A percentile compares a stretch with the other conserved stretches of the same genome.
These are phyloP conservation scores for Peronosclerospora sorghi DNA, from an alignment of 352 stramenopile genomes.

Conservation along the genomic window DNA sequence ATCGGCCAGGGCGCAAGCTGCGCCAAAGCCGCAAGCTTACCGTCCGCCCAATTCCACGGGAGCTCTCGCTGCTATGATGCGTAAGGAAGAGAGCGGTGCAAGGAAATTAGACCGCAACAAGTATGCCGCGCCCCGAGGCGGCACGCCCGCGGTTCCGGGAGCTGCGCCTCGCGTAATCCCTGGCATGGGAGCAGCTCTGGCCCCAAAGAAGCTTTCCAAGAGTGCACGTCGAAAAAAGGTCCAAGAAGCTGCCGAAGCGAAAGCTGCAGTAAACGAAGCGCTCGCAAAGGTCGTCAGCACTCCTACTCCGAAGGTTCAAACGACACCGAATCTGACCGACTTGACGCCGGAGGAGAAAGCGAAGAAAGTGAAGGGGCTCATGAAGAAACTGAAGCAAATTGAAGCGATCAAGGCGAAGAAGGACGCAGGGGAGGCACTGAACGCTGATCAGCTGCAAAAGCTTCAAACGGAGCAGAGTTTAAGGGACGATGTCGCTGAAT, in stretches of 20 bases:
- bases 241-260: constrained; percentile 57
- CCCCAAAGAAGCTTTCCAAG: constrained; percentile 70
- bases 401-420: constrained; percentile 73
- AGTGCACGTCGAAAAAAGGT: constrained; percentile 78
- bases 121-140: constrained; percentile 45
- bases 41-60: constrained; percentile 79
- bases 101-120: constrained; percentile 83
- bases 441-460: constrained; percentile 75
- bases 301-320: constrained; percentile 7
- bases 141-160: constrained; percentile 29
- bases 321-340: constrained; percentile 12
- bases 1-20: constrained; percentile 28
- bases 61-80: constrained; percentile 90
- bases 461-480: constrained; percentile 51
- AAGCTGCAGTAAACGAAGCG: constrained; percentile 48
- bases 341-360: constrained; percentile 71
- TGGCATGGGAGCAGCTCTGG: constrained; percentile 41
- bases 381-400: constrained; percentile 86
- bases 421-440: constrained; percentile 55
- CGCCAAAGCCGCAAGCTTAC: constrained; percentile 74
- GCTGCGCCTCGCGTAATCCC: constrained; percentile 39
- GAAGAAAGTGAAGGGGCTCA: constrained; percentile 74
- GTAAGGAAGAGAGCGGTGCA: constrained; percentile 69
- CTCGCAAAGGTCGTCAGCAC: constrained; percentile 29
- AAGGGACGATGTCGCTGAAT: constrained; percentile 50